Evolutionary conservation across 495 filamentous ascomycete species (phyloP), one percentile per base, ranked within the genome.

Genomic region (Aspergillus panamensis): DNA sequence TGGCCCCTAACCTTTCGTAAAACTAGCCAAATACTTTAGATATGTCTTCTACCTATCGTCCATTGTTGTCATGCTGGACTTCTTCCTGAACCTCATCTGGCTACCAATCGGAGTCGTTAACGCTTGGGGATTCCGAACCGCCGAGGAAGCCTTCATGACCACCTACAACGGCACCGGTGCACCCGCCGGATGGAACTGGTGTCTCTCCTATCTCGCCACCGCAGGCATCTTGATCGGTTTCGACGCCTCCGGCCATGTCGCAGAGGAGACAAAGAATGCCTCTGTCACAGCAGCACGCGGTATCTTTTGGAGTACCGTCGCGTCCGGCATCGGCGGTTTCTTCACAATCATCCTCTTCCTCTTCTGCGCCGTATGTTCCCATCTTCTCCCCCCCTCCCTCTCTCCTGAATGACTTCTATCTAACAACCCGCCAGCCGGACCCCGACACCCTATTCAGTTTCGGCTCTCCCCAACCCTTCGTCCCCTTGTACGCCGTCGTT

Each of bases 201-300:
- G 79, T 74, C 71, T 83, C 32, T 81, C 78, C 20, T 83, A 80
- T 64, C 73, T 82, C 45, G 80, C 80, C 19, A 83, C 80, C 9
- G 80, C 80, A n/a, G 80, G 80, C 55, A 80, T 83, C 52, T 61
- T 83, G 58, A 81, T 84, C 47, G 81, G 81, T 42, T 84, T 82
- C 49, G 81, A 84, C 63, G 81, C 81, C 8, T 76, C 76, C 13
- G 80, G 79, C 16, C 80, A 83, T 59, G 76, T 83, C 53, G 77
- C 78, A 0, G 81, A 84, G 59, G 81, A 84, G 61, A 84, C 81
- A 6, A 80, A 82, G 69, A 76, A 82, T 60, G 81, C 81, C 7
- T 79, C 74, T 16, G 33, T 82, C 7, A 78, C 73, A 47, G 80
- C 80, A 16, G 81, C 81, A 0, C 73, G 77, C 31, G 81, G 79